Evolutionary conservation across 495 filamentous ascomycete species (phyloP).

Genomic region (Penicillium riverlandense): DNA sequence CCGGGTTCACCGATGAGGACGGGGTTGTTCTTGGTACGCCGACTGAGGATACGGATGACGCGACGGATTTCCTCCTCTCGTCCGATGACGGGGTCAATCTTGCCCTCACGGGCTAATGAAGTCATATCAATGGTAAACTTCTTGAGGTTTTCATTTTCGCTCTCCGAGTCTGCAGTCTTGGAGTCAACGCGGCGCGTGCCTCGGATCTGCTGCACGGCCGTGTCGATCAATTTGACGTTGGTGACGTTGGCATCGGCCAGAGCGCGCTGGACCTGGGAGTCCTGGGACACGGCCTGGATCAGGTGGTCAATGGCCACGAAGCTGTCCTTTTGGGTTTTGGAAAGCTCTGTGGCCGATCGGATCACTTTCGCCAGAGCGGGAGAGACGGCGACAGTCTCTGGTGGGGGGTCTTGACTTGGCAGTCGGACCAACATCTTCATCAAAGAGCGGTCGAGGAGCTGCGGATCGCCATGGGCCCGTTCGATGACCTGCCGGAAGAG

Average conservation of each 20-base stretch:
- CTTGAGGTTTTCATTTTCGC: constrained; percentile 87
- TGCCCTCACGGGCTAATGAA: constrained; percentile 84
- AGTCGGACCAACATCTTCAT: constrained; percentile 88
- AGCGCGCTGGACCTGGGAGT: constrained; percentile 60
- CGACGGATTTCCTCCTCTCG: constrained; percentile 94
- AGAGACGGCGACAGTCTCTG: constrained; percentile 73
- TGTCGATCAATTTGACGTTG: constrained; percentile 82
- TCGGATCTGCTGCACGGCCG: constrained; percentile 79
- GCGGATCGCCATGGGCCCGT: constrained; percentile 85
- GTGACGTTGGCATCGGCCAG: constrained; percentile 86
- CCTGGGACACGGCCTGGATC: constrained; percentile 75
- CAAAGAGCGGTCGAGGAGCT: constrained; percentile 75
- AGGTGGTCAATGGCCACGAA: constrained; percentile 92
- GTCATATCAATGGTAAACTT: constrained; percentile 99
- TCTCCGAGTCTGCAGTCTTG: constrained; percentile 84
- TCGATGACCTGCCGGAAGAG: constrained; percentile 93
- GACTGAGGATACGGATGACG: constrained; percentile 86
- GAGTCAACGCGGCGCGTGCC: constrained; percentile 89
- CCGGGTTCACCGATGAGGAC: constrained; percentile 94
- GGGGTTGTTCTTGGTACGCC: constrained; percentile 97
- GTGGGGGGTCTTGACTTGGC: constrained; percentile 90
- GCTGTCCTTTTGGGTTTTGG: constrained; percentile 92
- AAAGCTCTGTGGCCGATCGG: constrained; percentile 76
- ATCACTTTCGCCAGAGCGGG: constrained; percentile 76
- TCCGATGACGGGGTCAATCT: constrained; percentile 97